phyloP scores from a whole-genome alignment of 1,284 basidiomycete species.

The Mycosarcoma mackinlayi region DNA sequence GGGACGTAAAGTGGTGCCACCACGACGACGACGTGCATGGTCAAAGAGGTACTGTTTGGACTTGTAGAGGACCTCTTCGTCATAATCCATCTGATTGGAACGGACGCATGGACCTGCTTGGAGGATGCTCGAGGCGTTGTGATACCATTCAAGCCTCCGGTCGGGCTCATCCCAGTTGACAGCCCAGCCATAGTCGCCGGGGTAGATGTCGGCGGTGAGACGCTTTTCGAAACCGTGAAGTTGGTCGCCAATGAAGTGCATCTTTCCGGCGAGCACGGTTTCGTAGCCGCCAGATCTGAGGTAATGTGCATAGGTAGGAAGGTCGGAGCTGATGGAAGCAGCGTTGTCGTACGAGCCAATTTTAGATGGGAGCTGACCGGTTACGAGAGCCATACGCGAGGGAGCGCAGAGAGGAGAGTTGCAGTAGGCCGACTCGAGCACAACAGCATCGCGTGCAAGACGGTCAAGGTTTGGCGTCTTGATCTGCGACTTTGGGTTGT shows the following conservation, averaged over 20 bases:
- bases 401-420: slow-evolving; percentile 43
- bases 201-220: slow-evolving; percentile 44
- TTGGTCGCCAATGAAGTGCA: slow-evolving; percentile 44
- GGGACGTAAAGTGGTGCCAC: slow-evolving; percentile 12
- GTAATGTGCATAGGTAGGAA: slow-evolving; percentile 38
- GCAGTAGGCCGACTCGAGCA: slow-evolving; percentile 44
- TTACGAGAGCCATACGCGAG: slow-evolving; percentile 43
- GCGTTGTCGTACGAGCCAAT: slow-evolving; percentile 39
- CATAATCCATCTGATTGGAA: slow-evolving; percentile 46
- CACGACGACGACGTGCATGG: slow-evolving; percentile 18
- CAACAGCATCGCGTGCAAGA: slow-evolving; percentile 28
- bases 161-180: slow-evolving; percentile 45
- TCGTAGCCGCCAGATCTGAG: slow-evolving; percentile 36
- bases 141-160: slow-evolving; percentile 38
- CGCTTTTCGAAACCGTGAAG: slow-evolving; percentile 43
- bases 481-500: slow-evolving; percentile 39
- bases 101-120: slow-evolving; percentile 41
- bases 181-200: slow-evolving; percentile 43
- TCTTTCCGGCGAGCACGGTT: slow-evolving; percentile 39
- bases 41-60: slow-evolving; percentile 39
- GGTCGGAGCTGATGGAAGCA: slow-evolving; percentile 39
- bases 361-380: slow-evolving; percentile 39
- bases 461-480: slow-evolving; percentile 36
- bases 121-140: slow-evolving; percentile 42
- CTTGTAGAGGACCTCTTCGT: slow-evolving; percentile 44